A percentile compares a stretch with the other conserved stretches of the same genome.
Conservation (phyloP, 2,329 filamentous ascomycete genomes). For the Pleomassaria siparia region DNA sequence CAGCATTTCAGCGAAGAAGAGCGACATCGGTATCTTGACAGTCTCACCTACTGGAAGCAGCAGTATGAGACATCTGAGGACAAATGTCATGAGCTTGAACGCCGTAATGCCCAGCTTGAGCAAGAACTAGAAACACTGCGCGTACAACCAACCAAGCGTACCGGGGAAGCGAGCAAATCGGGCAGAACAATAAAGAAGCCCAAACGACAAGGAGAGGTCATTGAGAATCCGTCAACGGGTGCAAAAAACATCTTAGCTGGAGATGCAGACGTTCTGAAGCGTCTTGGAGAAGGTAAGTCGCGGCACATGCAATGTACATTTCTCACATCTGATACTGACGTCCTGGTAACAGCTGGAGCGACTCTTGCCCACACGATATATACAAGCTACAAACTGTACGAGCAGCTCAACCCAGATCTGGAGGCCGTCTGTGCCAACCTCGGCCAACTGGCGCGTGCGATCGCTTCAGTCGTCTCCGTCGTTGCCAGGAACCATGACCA, state of each 20-base stretch:
- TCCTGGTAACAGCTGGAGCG: slow-evolving; percentile 16
- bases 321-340: slow-evolving; percentile 9
- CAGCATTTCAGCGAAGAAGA: slow-evolving; percentile 23
- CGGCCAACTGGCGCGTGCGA: slow-evolving; percentile 20
- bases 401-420: slow-evolving; percentile 13
- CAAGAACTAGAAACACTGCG: slow-evolving; percentile 26
- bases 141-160: slow-evolving; percentile 20
- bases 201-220: slow-evolving; percentile 12
- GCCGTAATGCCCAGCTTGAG: slow-evolving; percentile 27
- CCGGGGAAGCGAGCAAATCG: slow-evolving; percentile 13
- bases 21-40: slow-evolving; percentile 40
- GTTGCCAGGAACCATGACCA: slow-evolving; percentile 23
- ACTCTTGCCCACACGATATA: slow-evolving; percentile 32
- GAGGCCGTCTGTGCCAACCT: slow-evolving; percentile 29
- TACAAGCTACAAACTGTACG: slow-evolving; percentile 30
- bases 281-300: slow-evolving; percentile 23
- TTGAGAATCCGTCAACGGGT: slow-evolving; percentile 10
- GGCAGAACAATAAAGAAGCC: slow-evolving; percentile 16
- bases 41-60: slow-evolving; percentile 43
- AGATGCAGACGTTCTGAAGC: slow-evolving; percentile 30
- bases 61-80: slow-evolving; percentile 25
- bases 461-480: slow-evolving; percentile 27
- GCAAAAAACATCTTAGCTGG: slow-evolving; percentile 27
- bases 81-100: slow-evolving; percentile 23
- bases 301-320: neutral